Percentiles rank a stretch among this genome's conserved stretches.
phyloP scores from a whole-genome alignment of 164 flowering plant species.

The Liquidambar formosana region DNA sequence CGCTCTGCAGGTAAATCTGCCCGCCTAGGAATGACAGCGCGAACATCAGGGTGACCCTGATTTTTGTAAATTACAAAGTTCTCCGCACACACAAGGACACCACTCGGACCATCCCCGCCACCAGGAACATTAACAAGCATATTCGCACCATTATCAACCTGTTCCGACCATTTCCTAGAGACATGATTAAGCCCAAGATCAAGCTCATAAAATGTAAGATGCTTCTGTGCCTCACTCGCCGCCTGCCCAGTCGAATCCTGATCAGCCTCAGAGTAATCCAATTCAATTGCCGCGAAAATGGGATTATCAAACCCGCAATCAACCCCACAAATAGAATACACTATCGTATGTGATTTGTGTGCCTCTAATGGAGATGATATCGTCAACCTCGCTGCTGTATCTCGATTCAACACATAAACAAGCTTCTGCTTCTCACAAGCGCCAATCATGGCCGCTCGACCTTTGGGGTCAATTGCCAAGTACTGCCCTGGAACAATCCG shows the following conservation, averaged over 20 bases:
- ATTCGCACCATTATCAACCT: constrained; percentile 95
- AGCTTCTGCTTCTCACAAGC: constrained; percentile 98
- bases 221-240: constrained; percentile 92
- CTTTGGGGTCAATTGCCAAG: constrained; percentile 89
- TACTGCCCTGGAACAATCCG: constrained; percentile 95
- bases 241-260: constrained; percentile 93
- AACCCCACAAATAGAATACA: constrained; percentile 78
- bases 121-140: constrained; percentile 97
- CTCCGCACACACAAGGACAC: constrained; percentile 96
- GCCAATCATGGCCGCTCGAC: constrained; percentile 92
- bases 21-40: constrained; percentile 95
- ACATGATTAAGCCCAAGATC: constrained; percentile 97
- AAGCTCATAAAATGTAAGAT: constrained; percentile 90
- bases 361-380: constrained; percentile 95
- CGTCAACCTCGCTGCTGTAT: constrained; percentile 87
- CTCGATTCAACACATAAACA: constrained; percentile 93
- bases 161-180: constrained; percentile 94
- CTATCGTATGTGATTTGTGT: constrained; percentile 84
- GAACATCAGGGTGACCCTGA: constrained; percentile 89
- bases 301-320: constrained; percentile 99
- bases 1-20: constrained; percentile 90
- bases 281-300: constrained; percentile 91
- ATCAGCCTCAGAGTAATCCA: constrained; percentile 96
- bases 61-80: constrained; percentile 97
- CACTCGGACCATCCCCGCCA: constrained; percentile 98